These are phyloP conservation scores for Backusella macrospora DNA, from an alignment of 192 early-diverging fungal genomes.

Conservation along the genomic window DNA sequence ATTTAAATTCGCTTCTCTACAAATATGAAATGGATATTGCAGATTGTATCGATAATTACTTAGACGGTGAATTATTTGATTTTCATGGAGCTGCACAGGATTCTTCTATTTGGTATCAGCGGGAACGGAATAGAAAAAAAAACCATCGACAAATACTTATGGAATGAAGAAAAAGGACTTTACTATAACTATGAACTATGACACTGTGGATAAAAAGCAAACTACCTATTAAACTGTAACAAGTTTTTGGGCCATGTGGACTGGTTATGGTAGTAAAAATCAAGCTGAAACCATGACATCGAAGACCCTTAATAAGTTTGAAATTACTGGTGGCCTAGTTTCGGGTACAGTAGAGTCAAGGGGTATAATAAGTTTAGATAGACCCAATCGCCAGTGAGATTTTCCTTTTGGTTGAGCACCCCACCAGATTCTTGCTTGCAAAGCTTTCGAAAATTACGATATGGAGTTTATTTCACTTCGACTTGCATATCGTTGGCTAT, in stretches of 20 bases:
- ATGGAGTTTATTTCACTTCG: constrained; percentile 70
- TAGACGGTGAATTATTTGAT: constrained; percentile 52
- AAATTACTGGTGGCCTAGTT: constrained; percentile 91
- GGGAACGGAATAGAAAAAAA: constrained; percentile 62
- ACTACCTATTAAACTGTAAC: constrained; percentile 88
- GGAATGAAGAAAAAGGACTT: constrained; percentile 78
- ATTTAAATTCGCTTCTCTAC: constrained; percentile 91
- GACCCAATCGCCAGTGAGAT: constrained; percentile 97
- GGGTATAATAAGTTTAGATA: constrained; percentile 73
- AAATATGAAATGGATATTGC: constrained; percentile 95
- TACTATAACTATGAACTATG: constrained; percentile 97
- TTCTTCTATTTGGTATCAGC: constrained; percentile 61
- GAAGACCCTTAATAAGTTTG: constrained; percentile 74
- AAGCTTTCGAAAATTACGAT: constrained; percentile 84
- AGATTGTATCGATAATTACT: constrained; percentile 63
- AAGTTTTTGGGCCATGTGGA: constrained; percentile 91
- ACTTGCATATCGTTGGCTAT: constrained; percentile 96
- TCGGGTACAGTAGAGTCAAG: constrained; percentile 90
- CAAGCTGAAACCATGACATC: constrained; percentile 79
- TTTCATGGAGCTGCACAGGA: constrained; percentile 43
- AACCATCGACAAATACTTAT: constrained; percentile 78
- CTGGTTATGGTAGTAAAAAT: constrained; percentile 68
- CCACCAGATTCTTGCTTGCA: constrained; percentile 98
- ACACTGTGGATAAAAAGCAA: constrained; percentile 69
- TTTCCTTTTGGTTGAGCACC: constrained; percentile 95